Evolutionary conservation across 805 yeast genomes (phyloP), one percentile per base, ranked within the genome.

Genomic region (Schwanniomyces sp.): DNA sequence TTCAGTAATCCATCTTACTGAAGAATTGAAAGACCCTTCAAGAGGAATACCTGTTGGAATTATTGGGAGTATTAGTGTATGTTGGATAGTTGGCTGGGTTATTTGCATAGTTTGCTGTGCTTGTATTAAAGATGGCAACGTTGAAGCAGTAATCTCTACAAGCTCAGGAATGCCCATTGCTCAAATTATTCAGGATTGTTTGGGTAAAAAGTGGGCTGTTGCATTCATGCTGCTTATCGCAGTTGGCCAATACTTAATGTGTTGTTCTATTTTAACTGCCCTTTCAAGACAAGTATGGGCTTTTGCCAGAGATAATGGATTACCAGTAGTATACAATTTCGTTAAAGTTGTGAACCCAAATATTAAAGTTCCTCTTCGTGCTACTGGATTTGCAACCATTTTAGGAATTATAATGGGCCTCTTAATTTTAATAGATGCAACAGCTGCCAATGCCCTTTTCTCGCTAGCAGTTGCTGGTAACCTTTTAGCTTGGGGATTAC

Each of bases 241-340:
- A 8, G 59, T 75, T 51, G 81, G 86, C 18, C 88, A 84, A 61
- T 82, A 79, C 63, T 66, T 84, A 45, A 85, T 84, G 88, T 86
- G 86, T 14, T 74, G 80, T 21, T 80, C 86, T 3, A 75, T 80
- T 46, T 67, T 83, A 41, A 75, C 83, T 41, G 88, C 89, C 9
- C 76, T 80, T 6, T 82, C 88, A 5, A 77, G 91, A 63, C 90
- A 85, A 62, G 74, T 83, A 43, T 85, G 86, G 82, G 89, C 90
- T 1, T 83, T 85, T 63, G 82, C 88, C 36, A 79, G 92, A 68
- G 92, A 86, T 62, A 83, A 84, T 56, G 91, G 90, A 12, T 72
- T 86, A 47, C 91, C 91, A 7, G 69, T 83, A 52, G 75, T 85
- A 11, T 64, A 72, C 37, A 61, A 59, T 53, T 70, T 70, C 57